Evolutionary conservation across 192 early-diverging fungal genomes (phyloP).

Genomic region (Powellomyces hirtus): DNA sequence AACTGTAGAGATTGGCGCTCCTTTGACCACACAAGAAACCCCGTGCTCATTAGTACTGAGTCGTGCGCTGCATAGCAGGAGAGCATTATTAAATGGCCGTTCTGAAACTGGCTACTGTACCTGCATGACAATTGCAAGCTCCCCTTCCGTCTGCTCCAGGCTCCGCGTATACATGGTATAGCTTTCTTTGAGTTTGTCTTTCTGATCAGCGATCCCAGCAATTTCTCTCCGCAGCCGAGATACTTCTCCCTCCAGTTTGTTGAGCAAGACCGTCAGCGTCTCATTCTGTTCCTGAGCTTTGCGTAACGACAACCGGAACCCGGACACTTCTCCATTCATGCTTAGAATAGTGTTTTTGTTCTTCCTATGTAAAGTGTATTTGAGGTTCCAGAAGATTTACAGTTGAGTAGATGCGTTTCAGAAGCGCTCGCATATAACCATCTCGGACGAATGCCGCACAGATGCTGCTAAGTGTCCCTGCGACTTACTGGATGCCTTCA

Average conservation of each 20-base stretch:
- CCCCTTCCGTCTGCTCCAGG: slow-evolving; percentile 51
- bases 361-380: slow-evolving; percentile 28
- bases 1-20: slow-evolving; percentile 51
- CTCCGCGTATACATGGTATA: slow-evolving; percentile 47
- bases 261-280: slow-evolving; percentile 49
- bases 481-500: slow-evolving; percentile 38
- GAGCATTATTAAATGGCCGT: background rate
- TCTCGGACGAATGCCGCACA: no score
- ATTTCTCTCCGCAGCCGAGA: slow-evolving; percentile 52
- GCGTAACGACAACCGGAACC: slow-evolving; percentile 45
- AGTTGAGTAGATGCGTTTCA: no score
- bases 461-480: no score
- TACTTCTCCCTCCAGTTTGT: slow-evolving; percentile 52
- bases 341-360: slow-evolving; percentile 44
- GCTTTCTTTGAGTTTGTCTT: slow-evolving; percentile 48
- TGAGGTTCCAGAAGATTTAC: no score
- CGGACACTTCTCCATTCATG: slow-evolving; percentile 50
- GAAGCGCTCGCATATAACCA: no score
- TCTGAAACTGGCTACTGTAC: no score
- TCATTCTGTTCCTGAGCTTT: slow-evolving; percentile 52
- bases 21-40: slow-evolving; percentile 7
- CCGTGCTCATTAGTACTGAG: background rate
- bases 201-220: slow-evolving; percentile 38
- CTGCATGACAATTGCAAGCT: slow-evolving; percentile 41
- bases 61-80: background rate